Evolutionary conservation across 2,329 filamentous ascomycete species (phyloP), one percentile per base, ranked within the genome.

Genomic region (Orbilia quercus): DNA sequence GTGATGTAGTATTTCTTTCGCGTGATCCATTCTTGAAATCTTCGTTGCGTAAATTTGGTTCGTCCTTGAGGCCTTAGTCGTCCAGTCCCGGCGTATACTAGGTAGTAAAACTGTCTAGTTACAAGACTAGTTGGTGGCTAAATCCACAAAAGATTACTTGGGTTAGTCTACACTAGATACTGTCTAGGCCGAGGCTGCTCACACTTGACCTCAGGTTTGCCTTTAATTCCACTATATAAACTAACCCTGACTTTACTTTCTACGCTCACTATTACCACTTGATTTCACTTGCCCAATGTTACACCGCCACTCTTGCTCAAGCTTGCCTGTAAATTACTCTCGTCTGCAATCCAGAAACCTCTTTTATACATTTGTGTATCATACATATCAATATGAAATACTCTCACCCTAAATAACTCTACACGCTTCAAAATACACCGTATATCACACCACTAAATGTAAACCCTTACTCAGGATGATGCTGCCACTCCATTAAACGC

Each of bases 401-500:
- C 34, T 50, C 36, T 36, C n/a, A 25, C 14, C 22, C 9, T n/a
- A n/a, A n/a, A n/a, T n/a, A n/a, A n/a, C 18, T 38, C 22, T 34
- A 20, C 1, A 31, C 28, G 23, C 36, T 40, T 11, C 28, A 6
- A 44, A 4, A 38, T 22, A 5, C 9, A 5, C 51, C 22, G 7
- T 28, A 7, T 23, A 42, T 36, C 9, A 16, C 16, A 16, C 54
- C 22, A 45, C 7, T 1, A 44, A 44, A n/a, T 31, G 11, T 23
- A 54, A 14, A 54, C 4, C 3, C 20, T 9, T 2, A 58, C 3
- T 12, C 9, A 25, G 4, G 28, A 28, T 22, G 11, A 51, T 16
- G 23, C 23, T 16, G 36, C 22, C 23, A 54, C 48, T 7, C 69
- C 69, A 51, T 73, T 73, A 42, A 42, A 73, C 14, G 69, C 69